Evolutionary conservation across 2,329 filamentous ascomycete genomes (phyloP).

Genomic region (Amauroascus verrucosus): DNA sequence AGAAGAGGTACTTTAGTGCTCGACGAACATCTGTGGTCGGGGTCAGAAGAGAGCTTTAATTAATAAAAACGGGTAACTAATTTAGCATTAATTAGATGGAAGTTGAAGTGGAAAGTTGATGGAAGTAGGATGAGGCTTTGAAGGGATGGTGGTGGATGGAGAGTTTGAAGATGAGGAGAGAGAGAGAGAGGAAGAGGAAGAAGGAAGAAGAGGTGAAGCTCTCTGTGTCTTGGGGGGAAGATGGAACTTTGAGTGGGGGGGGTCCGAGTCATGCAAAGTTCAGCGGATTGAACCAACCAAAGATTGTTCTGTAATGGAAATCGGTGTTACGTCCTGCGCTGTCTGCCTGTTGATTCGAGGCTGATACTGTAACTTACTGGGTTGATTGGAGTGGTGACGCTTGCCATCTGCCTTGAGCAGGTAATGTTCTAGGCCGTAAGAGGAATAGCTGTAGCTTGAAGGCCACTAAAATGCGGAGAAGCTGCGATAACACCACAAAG

Average conservation of each 20-base stretch:
- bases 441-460: not conserved
- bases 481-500: not conserved
- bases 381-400: not conserved
- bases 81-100: not conserved
- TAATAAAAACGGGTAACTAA: not conserved
- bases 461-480: slow-evolving; percentile 7
- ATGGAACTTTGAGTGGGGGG: slow-evolving; percentile 13
- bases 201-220: slow-evolving; percentile 17
- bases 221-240: slow-evolving; percentile 11
- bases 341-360: slow-evolving; percentile 1
- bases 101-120: slow-evolving; percentile 11
- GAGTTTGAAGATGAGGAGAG: slow-evolving; percentile 2
- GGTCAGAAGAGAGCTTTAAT: not conserved
- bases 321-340: slow-evolving; percentile 2
- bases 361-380: slow-evolving; percentile 5
- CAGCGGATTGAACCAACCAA: not conserved
- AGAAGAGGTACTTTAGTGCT: not conserved
- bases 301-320: slow-evolving; percentile 5
- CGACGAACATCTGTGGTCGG: not conserved
- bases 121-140: slow-evolving; percentile 4
- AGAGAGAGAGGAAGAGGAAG: slow-evolving; percentile 13
- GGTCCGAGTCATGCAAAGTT: slow-evolving; percentile 1
- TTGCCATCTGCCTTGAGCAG: not conserved
- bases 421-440: not conserved
- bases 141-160: slow-evolving; percentile 14